Conservation (phyloP, 176 grass and related monocot genomes). For the Oryza australiensis region DNA sequence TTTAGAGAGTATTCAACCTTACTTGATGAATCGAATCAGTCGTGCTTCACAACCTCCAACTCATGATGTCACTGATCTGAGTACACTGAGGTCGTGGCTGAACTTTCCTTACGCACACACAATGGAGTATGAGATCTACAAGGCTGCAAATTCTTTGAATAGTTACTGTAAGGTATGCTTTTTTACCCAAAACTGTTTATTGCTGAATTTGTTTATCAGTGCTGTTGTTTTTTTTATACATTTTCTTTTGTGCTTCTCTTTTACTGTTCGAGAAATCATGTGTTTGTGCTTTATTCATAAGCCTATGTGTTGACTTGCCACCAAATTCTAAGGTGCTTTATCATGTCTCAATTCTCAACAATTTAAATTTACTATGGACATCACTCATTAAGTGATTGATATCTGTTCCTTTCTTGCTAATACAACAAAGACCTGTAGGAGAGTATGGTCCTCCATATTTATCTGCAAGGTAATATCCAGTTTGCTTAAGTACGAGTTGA, state of each 20-base stretch:
- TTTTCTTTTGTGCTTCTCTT: not conserved
- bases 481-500: not conserved
- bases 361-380: not conserved
- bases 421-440: not conserved
- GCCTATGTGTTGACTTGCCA: not conserved
- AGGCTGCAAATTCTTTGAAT: constrained; percentile 60
- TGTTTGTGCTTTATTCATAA: not conserved
- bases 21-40: constrained; percentile 60
- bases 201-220: not conserved
- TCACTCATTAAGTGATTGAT: not conserved
- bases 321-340: constrained; percentile 8
- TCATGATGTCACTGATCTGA: constrained; percentile 67
- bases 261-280: constrained; percentile 9
- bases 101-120: constrained; percentile 58
- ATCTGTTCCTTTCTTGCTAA: not conserved
- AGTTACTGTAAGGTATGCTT: constrained; percentile 53
- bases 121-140: constrained; percentile 78
- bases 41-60: constrained; percentile 55
- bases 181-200: not conserved
- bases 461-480: not conserved
- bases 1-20: constrained; percentile 51
- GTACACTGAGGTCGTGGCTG: constrained; percentile 60
- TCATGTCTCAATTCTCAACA: not conserved
- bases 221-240: not conserved
- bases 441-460: not conserved